phyloP scores from a whole-genome alignment of 1,284 basidiomycete species.

The Testicularia cyperi region DNA sequence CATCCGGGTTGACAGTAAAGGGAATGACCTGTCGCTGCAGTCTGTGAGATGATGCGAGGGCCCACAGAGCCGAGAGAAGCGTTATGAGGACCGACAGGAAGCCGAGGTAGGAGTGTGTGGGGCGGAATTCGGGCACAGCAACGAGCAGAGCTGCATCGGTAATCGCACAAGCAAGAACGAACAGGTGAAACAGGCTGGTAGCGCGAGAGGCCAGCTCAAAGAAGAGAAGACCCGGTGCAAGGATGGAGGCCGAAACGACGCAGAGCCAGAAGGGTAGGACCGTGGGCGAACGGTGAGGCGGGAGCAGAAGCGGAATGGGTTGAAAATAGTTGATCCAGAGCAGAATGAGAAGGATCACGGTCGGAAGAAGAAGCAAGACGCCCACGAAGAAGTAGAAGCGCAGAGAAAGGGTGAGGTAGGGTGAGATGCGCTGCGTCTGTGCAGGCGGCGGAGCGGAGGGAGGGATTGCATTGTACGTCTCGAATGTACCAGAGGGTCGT shows the following conservation, averaged over 20 bases:
- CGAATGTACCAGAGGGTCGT: too few relatives aligned
- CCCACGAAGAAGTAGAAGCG: constrained; percentile 31
- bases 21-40: constrained; percentile 20
- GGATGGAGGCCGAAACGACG: constrained; percentile 32
- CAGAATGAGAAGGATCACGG: constrained; percentile 23
- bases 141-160: constrained; percentile 18
- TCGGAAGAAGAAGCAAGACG: constrained; percentile 25
- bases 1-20: constrained; percentile 25
- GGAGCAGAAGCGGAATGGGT: constrained; percentile 37
- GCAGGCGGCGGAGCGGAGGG: too few relatives aligned
- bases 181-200: constrained; percentile 36
- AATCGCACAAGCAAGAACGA: constrained; percentile 21
- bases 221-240: constrained; percentile 36
- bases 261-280: constrained; percentile 40
- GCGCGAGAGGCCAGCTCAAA: constrained; percentile 42
- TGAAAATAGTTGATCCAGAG: constrained; percentile 35
- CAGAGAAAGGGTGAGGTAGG: constrained; percentile 24
- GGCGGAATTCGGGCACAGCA: constrained; percentile 27
- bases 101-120: constrained; percentile 33
- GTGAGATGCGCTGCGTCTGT: constrained; percentile 7
- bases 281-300: constrained; percentile 32
- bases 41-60: constrained; percentile 19
- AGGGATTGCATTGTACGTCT: background rate
- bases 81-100: constrained; percentile 19
- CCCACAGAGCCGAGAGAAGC: constrained; percentile 31